phyloP scores from a whole-genome alignment of 345 rosid species.

The Clarkia xantiana region DNA sequence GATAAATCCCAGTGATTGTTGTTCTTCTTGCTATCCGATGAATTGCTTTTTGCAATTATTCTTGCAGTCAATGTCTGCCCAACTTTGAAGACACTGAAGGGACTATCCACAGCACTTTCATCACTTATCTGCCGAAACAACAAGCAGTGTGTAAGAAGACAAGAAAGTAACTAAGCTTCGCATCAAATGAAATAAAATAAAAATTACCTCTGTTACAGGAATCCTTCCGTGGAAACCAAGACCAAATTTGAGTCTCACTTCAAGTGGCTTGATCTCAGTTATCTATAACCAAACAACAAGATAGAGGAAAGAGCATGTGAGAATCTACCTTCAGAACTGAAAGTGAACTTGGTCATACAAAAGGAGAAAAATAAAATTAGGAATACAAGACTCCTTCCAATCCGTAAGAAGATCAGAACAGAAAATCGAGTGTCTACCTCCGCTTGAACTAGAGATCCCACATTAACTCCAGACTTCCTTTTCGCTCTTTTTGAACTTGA shows the following conservation, averaged over 20 bases:
- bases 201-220: conserved; percentile 79
- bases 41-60: conserved; percentile 35
- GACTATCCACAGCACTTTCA: conserved; percentile 32
- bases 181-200: conserved; percentile 1
- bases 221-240: conserved; percentile 64
- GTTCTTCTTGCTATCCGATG: conserved; percentile 27
- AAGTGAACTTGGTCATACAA: too few relatives aligned
- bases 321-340: not conserved
- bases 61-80: conserved; percentile 79
- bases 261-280: conserved; percentile 77
- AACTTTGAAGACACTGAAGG: conserved; percentile 51
- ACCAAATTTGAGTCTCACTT: conserved; percentile 75
- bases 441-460: conserved; percentile 74
- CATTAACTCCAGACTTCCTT: conserved; percentile 46
- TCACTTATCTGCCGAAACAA: conserved; percentile 41
- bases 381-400: conserved; percentile 1
- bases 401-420: not conserved
- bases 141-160: not conserved
- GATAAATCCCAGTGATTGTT: conserved; percentile 67
- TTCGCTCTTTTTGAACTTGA: conserved; percentile 70
- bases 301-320: not conserved
- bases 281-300: conserved; percentile 31
- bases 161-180: not conserved
- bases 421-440: conserved; percentile 39
- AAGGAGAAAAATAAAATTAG: not conserved